These are phyloP conservation scores for Sugiyamaella qingdaonensis DNA, from an alignment of 805 yeast genomes.

Conservation along the genomic window DNA sequence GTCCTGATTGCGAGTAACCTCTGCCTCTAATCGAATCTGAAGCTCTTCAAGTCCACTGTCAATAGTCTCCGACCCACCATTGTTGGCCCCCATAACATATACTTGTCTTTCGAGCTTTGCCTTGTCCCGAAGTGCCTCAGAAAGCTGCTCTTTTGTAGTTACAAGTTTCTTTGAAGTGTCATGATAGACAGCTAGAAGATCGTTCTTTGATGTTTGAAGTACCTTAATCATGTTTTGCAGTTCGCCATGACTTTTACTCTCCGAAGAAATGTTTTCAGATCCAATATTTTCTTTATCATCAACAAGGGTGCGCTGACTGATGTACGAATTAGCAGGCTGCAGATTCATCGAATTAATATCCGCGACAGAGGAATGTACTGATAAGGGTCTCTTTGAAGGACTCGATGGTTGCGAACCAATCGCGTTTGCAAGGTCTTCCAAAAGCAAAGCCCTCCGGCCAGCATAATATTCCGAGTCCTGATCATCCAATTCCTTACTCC, in stretches of 20 bases:
- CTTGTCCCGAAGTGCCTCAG: conserved; percentile 25
- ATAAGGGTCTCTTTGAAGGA: conserved; percentile 18
- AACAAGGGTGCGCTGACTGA: conserved; percentile 8
- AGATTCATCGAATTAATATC: not conserved
- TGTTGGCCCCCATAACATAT: conserved; percentile 1
- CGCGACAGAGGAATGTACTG: not conserved
- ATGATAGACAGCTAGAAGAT: conserved; percentile 25
- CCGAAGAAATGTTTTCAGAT: conserved; percentile 1
- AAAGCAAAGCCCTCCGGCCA: conserved; percentile 17
- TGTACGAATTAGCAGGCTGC: not conserved
- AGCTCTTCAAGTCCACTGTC: conserved; percentile 33
- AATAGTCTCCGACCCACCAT: not conserved
- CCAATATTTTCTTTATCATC: conserved; percentile 17
- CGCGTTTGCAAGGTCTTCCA: conserved; percentile 20
- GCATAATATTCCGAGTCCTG: conserved; percentile 23
- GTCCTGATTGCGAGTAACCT: conserved; percentile 53
- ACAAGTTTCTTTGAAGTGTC: conserved; percentile 26
- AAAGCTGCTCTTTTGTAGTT: conserved; percentile 21
- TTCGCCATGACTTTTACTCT: conserved; percentile 15
- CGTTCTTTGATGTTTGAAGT: conserved; percentile 21
- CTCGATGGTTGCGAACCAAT: conserved; percentile 14
- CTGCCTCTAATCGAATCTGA: conserved; percentile 53
- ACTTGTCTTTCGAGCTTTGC: conserved; percentile 16
- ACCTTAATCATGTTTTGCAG: conserved; percentile 16
- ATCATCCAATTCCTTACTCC: conserved; percentile 24